These are phyloP conservation scores for Pestalotiopsis sp. DNA, from an alignment of 2,329 filamentous ascomycete species.

Conservation along the genomic window DNA sequence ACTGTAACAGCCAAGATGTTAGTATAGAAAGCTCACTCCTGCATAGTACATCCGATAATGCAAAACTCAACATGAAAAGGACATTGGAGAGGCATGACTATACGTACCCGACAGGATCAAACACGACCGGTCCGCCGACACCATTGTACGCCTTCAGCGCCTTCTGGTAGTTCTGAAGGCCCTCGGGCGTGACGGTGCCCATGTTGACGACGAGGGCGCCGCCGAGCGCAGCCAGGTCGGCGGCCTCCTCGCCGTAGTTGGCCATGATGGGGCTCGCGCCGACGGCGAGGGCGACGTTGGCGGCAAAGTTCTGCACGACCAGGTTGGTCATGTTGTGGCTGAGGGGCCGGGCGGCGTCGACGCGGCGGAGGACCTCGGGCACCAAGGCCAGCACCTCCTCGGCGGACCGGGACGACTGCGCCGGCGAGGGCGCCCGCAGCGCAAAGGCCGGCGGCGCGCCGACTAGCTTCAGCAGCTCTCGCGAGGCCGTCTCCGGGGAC, in stretches of 20 bases:
- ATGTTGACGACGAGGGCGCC: conserved; percentile 90
- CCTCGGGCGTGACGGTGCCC: conserved; percentile 84
- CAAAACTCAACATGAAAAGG: not conserved
- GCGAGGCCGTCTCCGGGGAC: conserved; percentile 67
- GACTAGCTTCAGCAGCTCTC: conserved; percentile 60
- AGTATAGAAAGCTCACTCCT: not conserved
- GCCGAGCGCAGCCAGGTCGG: conserved; percentile 75
- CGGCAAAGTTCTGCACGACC: conserved; percentile 93
- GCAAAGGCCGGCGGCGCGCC: conserved; percentile 37
- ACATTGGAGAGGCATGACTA: too few relatives aligned
- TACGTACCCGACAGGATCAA: conserved; percentile 82
- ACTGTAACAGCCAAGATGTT: conserved; percentile 31
- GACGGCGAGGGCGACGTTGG: conserved; percentile 78
- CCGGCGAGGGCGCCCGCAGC: conserved; percentile 7
- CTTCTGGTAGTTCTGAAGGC: conserved; percentile 69
- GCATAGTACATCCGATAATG: not conserved
- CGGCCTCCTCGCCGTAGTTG: conserved; percentile 80
- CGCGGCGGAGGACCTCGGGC: conserved; percentile 55
- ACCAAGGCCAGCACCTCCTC: conserved; percentile 30
- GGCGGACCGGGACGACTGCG: conserved; percentile 18
- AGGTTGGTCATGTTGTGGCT: conserved; percentile 98
- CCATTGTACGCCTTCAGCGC: conserved; percentile 83
- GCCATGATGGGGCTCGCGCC: conserved; percentile 95
- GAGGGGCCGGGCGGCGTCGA: conserved; percentile 69
- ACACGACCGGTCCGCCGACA: conserved; percentile 73